Evolutionary conservation across 2,329 filamentous ascomycete species (phyloP), one percentile per base, ranked within the genome.

Genomic region (Alternaria arborescens): DNA sequence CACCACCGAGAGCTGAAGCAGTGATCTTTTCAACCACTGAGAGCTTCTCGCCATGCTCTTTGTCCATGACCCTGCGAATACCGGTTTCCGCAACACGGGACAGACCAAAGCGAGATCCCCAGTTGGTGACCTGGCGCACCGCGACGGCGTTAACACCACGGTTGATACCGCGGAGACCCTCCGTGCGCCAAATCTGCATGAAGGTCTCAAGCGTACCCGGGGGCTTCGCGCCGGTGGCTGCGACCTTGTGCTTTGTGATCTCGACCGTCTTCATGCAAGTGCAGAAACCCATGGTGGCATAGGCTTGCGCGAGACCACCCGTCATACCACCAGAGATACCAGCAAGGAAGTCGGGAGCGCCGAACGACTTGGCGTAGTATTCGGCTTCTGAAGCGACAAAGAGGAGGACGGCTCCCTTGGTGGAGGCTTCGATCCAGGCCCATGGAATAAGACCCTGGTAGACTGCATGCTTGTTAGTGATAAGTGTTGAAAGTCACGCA

Each of bases 251-350:
- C 84, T 97, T 96, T 78, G 95, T 99, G 83, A 99, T 99, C 83
- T 99, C 95, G 70, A 98, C 95, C 67, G 95, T 99, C 89, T 99
- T 99, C 95, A 99, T 99, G 88, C 95, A 99, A 64, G 95, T 99
- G 84, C 95, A 99, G 89, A 99, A 99, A 71, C 95, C 95, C 94
- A 99, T 99, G 80, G 95, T 99, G 69, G 95, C 95, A 81, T 99
- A 99, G 62, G 95, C 95, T 84, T 99, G 95, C 47, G 94, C 95
- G 61, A 99, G 89, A 86, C 95, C 95, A 79, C 95, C 95, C 22
- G 89, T 87, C 85, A 99, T 93, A 81, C 95, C 95, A 76, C 95
- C 95, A 32, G 86, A 79, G 83, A 99, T 98, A 78, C 95, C 95
- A 71, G 89, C 88, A 52, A 91, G 85, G 81, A 99, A 98, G 81